Percentiles rank a stretch among this genome's conserved stretches.
Evolutionary conservation across 2,329 filamentous ascomycete species (phyloP).

Genomic region (Fusarium citri): DNA sequence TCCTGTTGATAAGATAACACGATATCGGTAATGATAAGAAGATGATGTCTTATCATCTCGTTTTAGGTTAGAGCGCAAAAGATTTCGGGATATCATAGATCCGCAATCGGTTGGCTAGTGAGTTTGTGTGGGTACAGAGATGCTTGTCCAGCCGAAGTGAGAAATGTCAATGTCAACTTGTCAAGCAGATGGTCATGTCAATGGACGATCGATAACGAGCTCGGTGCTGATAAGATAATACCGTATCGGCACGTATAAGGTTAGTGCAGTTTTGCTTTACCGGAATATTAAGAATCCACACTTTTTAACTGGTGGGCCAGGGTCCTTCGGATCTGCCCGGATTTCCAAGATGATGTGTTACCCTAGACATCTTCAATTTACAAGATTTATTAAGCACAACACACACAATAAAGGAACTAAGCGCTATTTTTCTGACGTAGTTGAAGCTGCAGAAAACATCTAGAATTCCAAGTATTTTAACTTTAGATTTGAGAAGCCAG

Average conservation of each 20-base stretch:
- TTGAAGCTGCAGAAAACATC: not conserved
- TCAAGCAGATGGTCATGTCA: not conserved
- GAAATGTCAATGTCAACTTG: not conserved
- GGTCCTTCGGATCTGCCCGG: not conserved
- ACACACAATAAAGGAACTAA: not conserved
- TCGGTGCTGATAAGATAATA: not conserved
- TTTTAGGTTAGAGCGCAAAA: not conserved
- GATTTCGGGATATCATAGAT: not conserved
- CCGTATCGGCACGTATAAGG: not conserved
- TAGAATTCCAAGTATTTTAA: not conserved
- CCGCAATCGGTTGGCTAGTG: not conserved
- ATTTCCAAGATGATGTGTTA: not conserved
- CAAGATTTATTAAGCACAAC: not conserved
- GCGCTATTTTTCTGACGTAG: not conserved
- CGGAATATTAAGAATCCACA: not conserved
- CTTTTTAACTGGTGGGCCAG: not conserved
- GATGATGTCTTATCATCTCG: not conserved
- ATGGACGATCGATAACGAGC: not conserved
- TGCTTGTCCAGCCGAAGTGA: not conserved
- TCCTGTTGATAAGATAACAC: not conserved
- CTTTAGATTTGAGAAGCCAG: not conserved
- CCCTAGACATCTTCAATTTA: not conserved
- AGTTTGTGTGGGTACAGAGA: not conserved
- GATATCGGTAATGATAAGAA: not conserved
- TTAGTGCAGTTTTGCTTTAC: accelerated